Conservation (phyloP, 116 monocot species). For the Trichopus zeylanicus region DNA sequence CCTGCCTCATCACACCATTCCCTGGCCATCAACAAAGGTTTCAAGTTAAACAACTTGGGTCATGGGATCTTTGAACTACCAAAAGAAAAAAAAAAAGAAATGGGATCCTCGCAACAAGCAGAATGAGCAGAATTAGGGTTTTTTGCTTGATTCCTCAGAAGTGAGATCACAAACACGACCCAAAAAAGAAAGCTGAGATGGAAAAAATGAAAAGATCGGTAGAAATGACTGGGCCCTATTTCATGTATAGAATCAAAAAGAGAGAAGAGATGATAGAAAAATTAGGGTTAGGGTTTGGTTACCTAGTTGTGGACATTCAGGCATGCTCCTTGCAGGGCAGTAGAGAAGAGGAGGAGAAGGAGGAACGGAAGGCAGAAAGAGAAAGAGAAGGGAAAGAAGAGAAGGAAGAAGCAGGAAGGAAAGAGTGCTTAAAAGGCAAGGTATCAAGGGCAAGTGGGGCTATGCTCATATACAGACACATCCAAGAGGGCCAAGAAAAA, state of each 20-base stretch:
- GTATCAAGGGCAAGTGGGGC: slow-evolving; percentile 34
- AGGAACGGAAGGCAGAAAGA: slow-evolving; percentile 2
- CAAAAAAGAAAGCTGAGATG: background rate
- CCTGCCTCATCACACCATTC: slow-evolving; percentile 46
- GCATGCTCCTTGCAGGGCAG: slow-evolving; percentile 39
- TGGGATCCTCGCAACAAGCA: too few species aligned
- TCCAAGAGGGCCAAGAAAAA: too few species aligned
- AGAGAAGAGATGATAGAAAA: background rate
- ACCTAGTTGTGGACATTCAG: slow-evolving; percentile 74
- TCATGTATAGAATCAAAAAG: slow-evolving; percentile 1
- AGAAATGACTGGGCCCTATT: too few species aligned
- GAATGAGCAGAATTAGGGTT: too few species aligned
- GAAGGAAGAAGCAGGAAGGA: slow-evolving; percentile 29
- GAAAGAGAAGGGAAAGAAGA: slow-evolving; percentile 9
- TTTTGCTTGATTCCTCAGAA: too few species aligned
- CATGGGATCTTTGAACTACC: too few species aligned
- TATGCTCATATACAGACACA: too few species aligned
- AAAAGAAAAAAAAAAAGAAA: slow-evolving; percentile 2
- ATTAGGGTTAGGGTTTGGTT: background rate
- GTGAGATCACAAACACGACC: too few species aligned
- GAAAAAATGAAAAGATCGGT: background rate
- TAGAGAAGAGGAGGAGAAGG: background rate
- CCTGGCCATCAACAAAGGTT: slow-evolving; percentile 18
- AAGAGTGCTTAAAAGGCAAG: slow-evolving; percentile 71
- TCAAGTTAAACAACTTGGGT: background rate